These are phyloP conservation scores for Apiotrichum mycotoxinovorans DNA, from an alignment of 1,284 basidiomycete genomes.

Conservation along the genomic window DNA sequence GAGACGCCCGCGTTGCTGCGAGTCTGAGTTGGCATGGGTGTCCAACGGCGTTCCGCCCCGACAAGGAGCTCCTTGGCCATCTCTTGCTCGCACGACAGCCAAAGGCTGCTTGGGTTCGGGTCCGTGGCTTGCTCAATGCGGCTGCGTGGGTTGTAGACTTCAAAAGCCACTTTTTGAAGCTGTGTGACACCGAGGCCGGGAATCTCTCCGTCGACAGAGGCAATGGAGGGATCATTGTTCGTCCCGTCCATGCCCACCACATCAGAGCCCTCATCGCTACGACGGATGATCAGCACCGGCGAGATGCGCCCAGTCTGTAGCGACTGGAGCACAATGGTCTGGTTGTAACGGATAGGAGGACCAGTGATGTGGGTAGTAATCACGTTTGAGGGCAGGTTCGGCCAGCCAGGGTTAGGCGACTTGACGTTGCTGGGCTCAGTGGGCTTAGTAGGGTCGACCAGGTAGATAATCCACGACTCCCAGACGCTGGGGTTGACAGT, in stretches of 20 bases:
- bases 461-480: slow-evolving; percentile 86
- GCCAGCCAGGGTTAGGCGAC: slow-evolving; percentile 59
- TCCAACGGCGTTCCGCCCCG: slow-evolving; percentile 34
- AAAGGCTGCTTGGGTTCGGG: slow-evolving; percentile 17
- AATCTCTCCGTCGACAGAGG: slow-evolving; percentile 73
- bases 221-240: slow-evolving; percentile 22
- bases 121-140: slow-evolving; percentile 14
- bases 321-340: slow-evolving; percentile 91
- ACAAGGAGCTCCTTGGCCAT: slow-evolving; percentile 31
- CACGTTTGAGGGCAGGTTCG: slow-evolving; percentile 78
- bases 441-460: slow-evolving; percentile 64
- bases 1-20: slow-evolving; percentile 8
- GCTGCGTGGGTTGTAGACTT: slow-evolving; percentile 64
- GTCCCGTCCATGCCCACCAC: slow-evolving; percentile 71
- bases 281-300: slow-evolving; percentile 86
- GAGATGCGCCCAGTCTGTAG: slow-evolving; percentile 88
- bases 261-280: slow-evolving; percentile 84
- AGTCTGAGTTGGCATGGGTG: slow-evolving; percentile 16
- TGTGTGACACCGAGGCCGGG: slow-evolving; percentile 93
- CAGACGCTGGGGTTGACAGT: slow-evolving; percentile 52
- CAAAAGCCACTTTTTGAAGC: slow-evolving; percentile 86
- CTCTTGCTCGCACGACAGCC: slow-evolving; percentile 45
- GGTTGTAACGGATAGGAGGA: slow-evolving; percentile 85
- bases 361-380: slow-evolving; percentile 55
- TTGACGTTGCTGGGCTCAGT: slow-evolving; percentile 71